Evolutionary conservation across 441 rosid genomes (phyloP), one percentile per base, ranked within the genome.

Genomic region (Gossypium aridum): DNA sequence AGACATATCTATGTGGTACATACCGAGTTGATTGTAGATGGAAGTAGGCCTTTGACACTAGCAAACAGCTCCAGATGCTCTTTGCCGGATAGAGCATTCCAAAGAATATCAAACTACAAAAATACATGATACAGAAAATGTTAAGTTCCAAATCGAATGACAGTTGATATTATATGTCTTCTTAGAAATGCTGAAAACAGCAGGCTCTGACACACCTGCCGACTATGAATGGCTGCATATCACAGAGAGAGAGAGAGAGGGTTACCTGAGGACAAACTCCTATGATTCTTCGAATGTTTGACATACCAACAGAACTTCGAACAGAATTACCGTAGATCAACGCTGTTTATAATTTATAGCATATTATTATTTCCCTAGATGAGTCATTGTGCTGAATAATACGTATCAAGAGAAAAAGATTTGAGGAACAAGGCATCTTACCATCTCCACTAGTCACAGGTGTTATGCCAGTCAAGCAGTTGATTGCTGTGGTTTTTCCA

Each of bases 201-300:
- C 47, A 70, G 16, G 73, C 73, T n/a, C 26, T 16, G n/a, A 28
- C 14, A 14, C 22, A 70, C 59, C 26, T n/a, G 55, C 59, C 0
- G 2, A 25, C 56, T 26, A 23, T n/a, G 25, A 2, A 1, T 2
- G 16, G 6, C 0, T 28, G 62, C 62, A 70, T 53, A 39, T 17
- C 26, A 54, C 39, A 71, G 43, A 57, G 70, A 47, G 56, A 71
- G 39, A 56, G 66, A 47, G 70, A 72, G 45, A 74, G 79, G 72
- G 37, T 68, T 23, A 92, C 99, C 96, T 92, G 99, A 63, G 99
- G 99, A 85, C 98, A 95, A 70, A 95, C 96, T 74, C 99, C 99
- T 6, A 93, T 91, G 19, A 90, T 81, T 82, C 83, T 85, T 78
- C 88, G 86, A 76, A 95, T 88, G 80, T 88, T 92, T 75, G 98